Evolutionary conservation across 108 stramenopile genomes (phyloP).

Genomic region (Cyclotella sp.): DNA sequence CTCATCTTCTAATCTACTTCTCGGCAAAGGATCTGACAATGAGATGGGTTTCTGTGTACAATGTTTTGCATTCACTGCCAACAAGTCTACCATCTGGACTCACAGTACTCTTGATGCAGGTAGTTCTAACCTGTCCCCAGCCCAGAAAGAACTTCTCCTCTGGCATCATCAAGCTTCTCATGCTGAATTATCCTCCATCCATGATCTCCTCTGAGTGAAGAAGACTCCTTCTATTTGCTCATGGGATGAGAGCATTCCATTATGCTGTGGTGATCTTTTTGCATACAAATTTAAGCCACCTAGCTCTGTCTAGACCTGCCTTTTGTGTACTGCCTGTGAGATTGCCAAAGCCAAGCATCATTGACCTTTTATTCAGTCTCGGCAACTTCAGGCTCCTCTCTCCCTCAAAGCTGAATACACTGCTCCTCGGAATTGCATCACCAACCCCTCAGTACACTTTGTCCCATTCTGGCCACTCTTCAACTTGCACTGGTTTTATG

Average conservation of each 20-base stretch:
- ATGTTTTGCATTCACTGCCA: neutral
- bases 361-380: neutral
- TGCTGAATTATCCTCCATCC: neutral
- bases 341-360: neutral
- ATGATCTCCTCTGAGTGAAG: neutral
- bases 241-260: neutral
- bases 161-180: neutral
- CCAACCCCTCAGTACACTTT: conserved; percentile 40
- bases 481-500: conserved; percentile 12
- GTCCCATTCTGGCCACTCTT: neutral
- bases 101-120: neutral
- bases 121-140: neutral
- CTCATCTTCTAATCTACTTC: too few species aligned
- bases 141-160: neutral
- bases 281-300: too few species aligned
- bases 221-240: neutral
- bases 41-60: neutral
- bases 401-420: neutral
- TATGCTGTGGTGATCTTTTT: neutral
- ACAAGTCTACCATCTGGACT: neutral
- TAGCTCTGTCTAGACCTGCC: too few species aligned
- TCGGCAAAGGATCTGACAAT: too few species aligned
- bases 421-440: too few species aligned
- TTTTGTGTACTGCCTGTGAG: too few species aligned
- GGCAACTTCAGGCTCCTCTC: neutral